A percentile compares a stretch with the other conserved stretches of the same genome.
Evolutionary conservation across 495 filamentous ascomycete species (phyloP).

Genomic region (Penicillium taxi): DNA sequence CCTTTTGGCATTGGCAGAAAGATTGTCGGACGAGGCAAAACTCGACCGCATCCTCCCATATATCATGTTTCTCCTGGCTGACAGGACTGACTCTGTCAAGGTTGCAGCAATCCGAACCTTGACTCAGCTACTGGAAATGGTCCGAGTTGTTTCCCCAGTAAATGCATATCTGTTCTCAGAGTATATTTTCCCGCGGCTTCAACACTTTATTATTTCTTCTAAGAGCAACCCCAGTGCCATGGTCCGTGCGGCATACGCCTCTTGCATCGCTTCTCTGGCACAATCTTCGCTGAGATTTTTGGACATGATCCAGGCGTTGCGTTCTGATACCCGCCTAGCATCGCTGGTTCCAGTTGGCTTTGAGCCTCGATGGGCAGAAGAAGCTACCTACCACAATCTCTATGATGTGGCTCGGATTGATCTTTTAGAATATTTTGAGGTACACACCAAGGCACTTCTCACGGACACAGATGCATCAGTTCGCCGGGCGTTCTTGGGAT

Average conservation of each 20-base stretch:
- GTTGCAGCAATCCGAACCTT: constrained; percentile 76
- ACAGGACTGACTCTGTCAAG: constrained; percentile 73
- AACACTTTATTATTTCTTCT: constrained; percentile 53
- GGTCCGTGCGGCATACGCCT: constrained; percentile 84
- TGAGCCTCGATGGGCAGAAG: constrained; percentile 54
- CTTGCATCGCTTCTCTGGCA: constrained; percentile 85
- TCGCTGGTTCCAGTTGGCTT: constrained; percentile 64
- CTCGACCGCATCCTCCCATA: constrained; percentile 91
- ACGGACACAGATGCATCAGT: constrained; percentile 86
- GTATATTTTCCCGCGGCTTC: constrained; percentile 81
- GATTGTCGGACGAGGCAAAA: constrained; percentile 91
- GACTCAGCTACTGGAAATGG: constrained; percentile 80
- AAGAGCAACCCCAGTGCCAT: constrained; percentile 55
- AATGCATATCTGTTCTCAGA: constrained; percentile 95
- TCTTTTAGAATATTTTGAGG: constrained; percentile 71
- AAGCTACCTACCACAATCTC: constrained; percentile 66
- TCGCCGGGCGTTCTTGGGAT: constrained; percentile 84
- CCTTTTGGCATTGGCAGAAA: constrained; percentile 84
- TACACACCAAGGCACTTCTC: constrained; percentile 79
- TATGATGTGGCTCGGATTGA: constrained; percentile 77
- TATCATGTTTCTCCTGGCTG: constrained; percentile 69
- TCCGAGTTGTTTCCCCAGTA: constrained; percentile 80
- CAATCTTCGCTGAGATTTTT: constrained; percentile 78
- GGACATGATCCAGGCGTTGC: constrained; percentile 81
- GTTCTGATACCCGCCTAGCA: constrained; percentile 74